These are phyloP conservation scores for Wickerhamomyces canadensis DNA, from an alignment of 805 yeast species.

Conservation along the genomic window DNA sequence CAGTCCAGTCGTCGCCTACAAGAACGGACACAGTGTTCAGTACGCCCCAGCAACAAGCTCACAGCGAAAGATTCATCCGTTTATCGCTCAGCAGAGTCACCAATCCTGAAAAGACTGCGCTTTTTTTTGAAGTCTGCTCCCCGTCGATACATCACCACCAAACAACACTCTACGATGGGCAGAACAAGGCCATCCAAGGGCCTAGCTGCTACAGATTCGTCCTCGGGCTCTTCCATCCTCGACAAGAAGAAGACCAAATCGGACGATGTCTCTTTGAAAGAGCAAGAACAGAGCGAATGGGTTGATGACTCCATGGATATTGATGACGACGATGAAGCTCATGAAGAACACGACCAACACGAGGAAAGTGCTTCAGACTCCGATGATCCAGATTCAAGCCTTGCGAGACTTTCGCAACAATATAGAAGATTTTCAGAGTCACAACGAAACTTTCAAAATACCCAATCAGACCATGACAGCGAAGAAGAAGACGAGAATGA, in stretches of 20 bases:
- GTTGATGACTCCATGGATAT: conserved; percentile 1
- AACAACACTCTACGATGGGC: neutral
- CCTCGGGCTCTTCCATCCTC: too few relatives aligned
- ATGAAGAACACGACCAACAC: conserved; percentile 5
- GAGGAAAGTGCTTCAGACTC: conserved; percentile 12
- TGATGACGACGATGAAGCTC: conserved; percentile 19
- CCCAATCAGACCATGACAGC: too few relatives aligned
- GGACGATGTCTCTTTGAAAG: neutral
- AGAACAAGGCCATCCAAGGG: neutral
- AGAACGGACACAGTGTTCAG: too few relatives aligned
- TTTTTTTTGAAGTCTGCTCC: too few relatives aligned
- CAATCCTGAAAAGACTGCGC: too few relatives aligned
- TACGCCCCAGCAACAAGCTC: too few relatives aligned
- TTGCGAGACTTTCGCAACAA: conserved; percentile 37
- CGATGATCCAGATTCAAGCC: conserved; percentile 26
- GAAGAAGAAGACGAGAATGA: too few relatives aligned
- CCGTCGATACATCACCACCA: too few relatives aligned
- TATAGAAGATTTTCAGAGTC: conserved; percentile 29
- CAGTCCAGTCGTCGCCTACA: too few relatives aligned
- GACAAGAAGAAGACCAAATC: neutral
- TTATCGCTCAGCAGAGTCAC: too few relatives aligned
- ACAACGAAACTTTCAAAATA: conserved; percentile 2
- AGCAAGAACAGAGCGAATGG: neutral
- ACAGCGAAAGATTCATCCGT: too few relatives aligned
- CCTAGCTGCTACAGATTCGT: neutral